phyloP scores from a whole-genome alignment of 2,329 filamentous ascomycete genomes.

The Penicillium frequentans region DNA sequence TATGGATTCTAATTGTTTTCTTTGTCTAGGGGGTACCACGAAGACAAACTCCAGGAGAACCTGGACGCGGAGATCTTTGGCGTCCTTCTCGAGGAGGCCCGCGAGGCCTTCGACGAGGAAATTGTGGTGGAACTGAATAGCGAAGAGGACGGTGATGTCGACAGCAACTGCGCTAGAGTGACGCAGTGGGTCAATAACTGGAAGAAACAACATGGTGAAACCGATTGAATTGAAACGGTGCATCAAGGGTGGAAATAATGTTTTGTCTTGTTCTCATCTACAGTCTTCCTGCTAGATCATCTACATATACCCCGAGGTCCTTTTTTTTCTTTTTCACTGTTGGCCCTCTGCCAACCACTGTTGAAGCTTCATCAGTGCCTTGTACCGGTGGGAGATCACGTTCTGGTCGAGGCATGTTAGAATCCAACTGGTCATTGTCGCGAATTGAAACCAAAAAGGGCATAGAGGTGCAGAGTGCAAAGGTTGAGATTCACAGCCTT shows the following conservation, averaged over 20 bases:
- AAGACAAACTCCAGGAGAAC: slow-evolving; percentile 91
- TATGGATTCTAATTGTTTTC: not conserved
- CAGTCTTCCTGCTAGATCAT: slow-evolving; percentile 1
- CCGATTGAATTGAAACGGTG: slow-evolving; percentile 21
- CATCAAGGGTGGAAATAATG: not conserved
- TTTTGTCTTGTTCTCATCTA: slow-evolving; percentile 2
- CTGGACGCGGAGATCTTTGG: slow-evolving; percentile 98
- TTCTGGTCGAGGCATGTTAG: slow-evolving; percentile 54
- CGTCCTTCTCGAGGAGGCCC: slow-evolving; percentile 84
- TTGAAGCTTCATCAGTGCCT: slow-evolving; percentile 83
- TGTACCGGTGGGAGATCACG: slow-evolving; percentile 84
- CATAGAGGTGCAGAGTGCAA: not conserved
- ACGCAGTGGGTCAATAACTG: slow-evolving; percentile 79
- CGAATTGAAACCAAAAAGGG: not conserved
- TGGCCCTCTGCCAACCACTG: slow-evolving; percentile 65
- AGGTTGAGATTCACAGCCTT: not conserved
- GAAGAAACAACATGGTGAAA: slow-evolving; percentile 57
- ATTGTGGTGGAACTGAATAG: slow-evolving; percentile 88
- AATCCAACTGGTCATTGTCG: not conserved
- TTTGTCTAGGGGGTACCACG: slow-evolving; percentile 67
- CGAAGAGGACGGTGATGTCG: slow-evolving; percentile 79
- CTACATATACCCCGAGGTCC: slow-evolving; percentile 17
- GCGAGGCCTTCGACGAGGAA: slow-evolving; percentile 80
- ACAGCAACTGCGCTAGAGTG: slow-evolving; percentile 82
- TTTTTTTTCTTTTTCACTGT: slow-evolving; percentile 13